Conservation (phyloP, 176 grass and related monocot genomes). For the Elaeis guineensis region DNA sequence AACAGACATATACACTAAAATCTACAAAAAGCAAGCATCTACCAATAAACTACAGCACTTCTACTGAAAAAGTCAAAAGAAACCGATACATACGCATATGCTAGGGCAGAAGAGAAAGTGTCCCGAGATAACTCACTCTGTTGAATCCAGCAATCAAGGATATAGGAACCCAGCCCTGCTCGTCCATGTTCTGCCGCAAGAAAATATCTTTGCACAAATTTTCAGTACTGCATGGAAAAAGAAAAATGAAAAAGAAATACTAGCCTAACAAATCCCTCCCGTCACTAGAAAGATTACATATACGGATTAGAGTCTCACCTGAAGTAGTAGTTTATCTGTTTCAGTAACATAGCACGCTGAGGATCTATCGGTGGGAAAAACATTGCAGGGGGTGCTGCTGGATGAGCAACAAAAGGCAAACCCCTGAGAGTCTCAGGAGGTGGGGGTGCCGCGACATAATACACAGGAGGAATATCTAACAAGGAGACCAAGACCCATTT, state of each 20-base stretch:
- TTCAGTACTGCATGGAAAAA: constrained; percentile 39
- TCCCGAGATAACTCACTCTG: constrained; percentile 28
- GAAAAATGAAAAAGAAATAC: constrained; percentile 13
- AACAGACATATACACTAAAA: too few species aligned
- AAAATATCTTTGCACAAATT: constrained; percentile 89
- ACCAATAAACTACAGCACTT: too few species aligned
- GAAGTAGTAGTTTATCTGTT: constrained; percentile 93
- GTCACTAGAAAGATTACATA: too few species aligned
- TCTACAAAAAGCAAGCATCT: too few species aligned
- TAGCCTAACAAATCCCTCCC: not conserved
- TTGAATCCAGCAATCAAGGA: constrained; percentile 72
- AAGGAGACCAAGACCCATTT: not conserved
- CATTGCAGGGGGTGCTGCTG: constrained; percentile 33
- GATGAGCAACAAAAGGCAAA: constrained; percentile 41
- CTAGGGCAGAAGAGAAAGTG: too few species aligned
- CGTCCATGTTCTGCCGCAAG: constrained; percentile 74
- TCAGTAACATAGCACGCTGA: constrained; percentile 25
- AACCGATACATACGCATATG: too few species aligned
- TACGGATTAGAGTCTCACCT: constrained; percentile 30
- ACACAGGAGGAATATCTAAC: constrained; percentile 48
- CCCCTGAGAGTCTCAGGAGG: constrained; percentile 36
- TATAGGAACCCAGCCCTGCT: constrained; percentile 81
- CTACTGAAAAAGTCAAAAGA: too few species aligned
- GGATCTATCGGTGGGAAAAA: constrained; percentile 36
- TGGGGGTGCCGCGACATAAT: constrained; percentile 35